Evolutionary conservation across 495 filamentous ascomycete species (phyloP).

Genomic region (Alectoria sarmentosa): DNA sequence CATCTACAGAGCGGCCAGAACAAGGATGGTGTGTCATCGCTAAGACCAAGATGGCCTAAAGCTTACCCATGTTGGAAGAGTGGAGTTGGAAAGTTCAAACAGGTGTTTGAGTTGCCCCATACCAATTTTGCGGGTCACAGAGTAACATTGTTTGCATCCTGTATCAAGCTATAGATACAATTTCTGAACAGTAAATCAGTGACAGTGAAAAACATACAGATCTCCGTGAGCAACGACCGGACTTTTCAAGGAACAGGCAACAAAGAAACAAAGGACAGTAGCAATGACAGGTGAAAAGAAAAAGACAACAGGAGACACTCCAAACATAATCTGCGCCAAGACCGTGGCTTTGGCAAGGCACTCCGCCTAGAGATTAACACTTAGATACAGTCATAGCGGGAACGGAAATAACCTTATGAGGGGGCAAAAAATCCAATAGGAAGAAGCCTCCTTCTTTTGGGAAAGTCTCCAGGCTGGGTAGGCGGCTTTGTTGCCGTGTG

Average conservation of each 20-base stretch:
- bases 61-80: no score
- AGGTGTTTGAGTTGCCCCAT: neutral
- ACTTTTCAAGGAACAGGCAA: neutral
- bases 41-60: neutral
- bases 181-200: neutral
- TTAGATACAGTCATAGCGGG: no score
- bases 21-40: neutral
- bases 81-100: no score
- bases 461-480: neutral
- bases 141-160: neutral
- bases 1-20: neutral
- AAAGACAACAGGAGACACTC: neutral
- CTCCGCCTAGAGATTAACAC: no score
- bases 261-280: neutral
- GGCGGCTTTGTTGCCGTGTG: neutral
- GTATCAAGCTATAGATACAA: neutral
- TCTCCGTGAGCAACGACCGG: neutral
- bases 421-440: neutral
- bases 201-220: neutral
- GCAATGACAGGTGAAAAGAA: neutral
- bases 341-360: neutral
- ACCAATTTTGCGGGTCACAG: neutral
- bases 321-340: neutral
- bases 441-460: neutral
- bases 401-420: neutral